A percentile compares a stretch with the other conserved stretches of the same genome.
Conservation (phyloP, 139 green algal genomes). For the Chlamydomonas incerta region DNA sequence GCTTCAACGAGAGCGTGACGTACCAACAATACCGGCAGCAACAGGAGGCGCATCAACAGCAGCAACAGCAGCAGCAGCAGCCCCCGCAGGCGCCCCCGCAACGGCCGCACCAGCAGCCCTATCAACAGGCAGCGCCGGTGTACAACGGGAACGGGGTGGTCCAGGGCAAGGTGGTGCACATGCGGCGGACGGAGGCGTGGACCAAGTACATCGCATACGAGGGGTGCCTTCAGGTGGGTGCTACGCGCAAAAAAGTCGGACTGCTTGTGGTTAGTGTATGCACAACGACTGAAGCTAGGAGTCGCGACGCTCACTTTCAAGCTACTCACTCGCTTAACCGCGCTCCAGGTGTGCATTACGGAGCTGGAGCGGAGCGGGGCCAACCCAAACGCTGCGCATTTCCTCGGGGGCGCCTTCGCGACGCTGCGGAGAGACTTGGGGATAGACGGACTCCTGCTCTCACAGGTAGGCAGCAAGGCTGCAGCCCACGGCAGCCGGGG, state of each 20-base stretch:
- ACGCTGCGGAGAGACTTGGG: conserved; percentile 18
- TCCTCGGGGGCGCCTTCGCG: conserved; percentile 2
- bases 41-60: not conserved
- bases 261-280: too few relatives aligned
- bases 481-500: too few relatives aligned
- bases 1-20: not conserved
- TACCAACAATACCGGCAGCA: not conserved
- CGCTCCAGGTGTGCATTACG: conserved; percentile 12
- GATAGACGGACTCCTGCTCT: conserved; percentile 30
- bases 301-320: too few relatives aligned
- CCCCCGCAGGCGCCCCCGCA: not conserved
- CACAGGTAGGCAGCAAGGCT: not conserved
- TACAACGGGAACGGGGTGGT: not conserved
- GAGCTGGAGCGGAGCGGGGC: not conserved
- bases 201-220: conserved; percentile 65
- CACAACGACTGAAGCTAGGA: too few relatives aligned
- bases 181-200: conserved; percentile 59
- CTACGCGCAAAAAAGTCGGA: too few relatives aligned
- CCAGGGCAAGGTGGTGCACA: conserved; percentile 50
- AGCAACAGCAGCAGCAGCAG: conserved; percentile 8
- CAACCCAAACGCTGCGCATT: conserved; percentile 5
- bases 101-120: not conserved
- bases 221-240: conserved; percentile 59
- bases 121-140: not conserved
- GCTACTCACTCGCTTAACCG: too few relatives aligned